Evolutionary conservation across 2,329 filamentous ascomycete species (phyloP).

Genomic region (Albophoma yamanashiensis): DNA sequence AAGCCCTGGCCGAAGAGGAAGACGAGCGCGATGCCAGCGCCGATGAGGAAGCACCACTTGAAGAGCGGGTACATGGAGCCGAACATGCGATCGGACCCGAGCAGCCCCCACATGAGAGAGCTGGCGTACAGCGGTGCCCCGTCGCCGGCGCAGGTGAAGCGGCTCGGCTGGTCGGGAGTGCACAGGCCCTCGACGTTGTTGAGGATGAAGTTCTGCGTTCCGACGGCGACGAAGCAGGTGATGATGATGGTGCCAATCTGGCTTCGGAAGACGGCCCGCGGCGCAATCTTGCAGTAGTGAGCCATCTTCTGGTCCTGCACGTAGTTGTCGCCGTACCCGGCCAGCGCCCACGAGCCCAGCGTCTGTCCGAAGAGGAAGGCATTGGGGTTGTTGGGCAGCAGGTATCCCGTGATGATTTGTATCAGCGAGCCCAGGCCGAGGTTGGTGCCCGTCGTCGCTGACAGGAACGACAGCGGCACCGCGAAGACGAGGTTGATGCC

Average conservation of each 20-base stretch:
- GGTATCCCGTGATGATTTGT: constrained; percentile 25
- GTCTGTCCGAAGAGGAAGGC: constrained; percentile 15
- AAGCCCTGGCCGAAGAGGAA: constrained; percentile 14
- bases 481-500: constrained; percentile 27
- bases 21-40: constrained; percentile 21
- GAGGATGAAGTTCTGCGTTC: constrained; percentile 32
- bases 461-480: constrained; percentile 31
- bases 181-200: constrained; percentile 20
- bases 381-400: constrained; percentile 12
- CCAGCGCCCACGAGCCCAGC: constrained; percentile 10
- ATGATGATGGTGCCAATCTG: constrained; percentile 34
- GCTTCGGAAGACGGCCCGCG: constrained; percentile 32
- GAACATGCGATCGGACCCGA: constrained; percentile 37
- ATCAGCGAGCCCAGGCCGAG: constrained; percentile 29
- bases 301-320: constrained; percentile 39
- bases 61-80: constrained; percentile 28
- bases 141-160: constrained; percentile 37
- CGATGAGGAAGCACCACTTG: constrained; percentile 30
- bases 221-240: constrained; percentile 33
- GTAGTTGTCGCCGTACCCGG: constrained; percentile 29
- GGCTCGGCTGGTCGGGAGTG: constrained; percentile 20
- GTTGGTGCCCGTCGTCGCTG: constrained; percentile 33
- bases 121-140: constrained; percentile 31
- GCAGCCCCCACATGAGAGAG: constrained; percentile 33
- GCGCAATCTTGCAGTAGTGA: constrained; percentile 39